Evolutionary conservation across 768 basidiomycete genomes (phyloP).

Genomic region (Collybia sordida): DNA sequence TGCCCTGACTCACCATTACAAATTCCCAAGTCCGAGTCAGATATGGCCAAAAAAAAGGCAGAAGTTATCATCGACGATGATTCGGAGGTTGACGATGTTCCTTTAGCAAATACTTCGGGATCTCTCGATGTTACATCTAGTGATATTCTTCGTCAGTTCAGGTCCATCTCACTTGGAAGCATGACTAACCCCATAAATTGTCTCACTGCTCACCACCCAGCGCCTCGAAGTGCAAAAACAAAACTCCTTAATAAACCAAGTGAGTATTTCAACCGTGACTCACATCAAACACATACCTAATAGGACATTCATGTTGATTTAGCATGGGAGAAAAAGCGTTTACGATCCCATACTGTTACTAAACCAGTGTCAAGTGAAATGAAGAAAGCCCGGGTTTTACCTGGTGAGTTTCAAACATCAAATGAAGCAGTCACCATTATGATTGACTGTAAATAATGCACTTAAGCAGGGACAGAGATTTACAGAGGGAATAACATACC

Average conservation of each 20-base stretch:
- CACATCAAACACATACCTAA: background rate
- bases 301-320: background rate
- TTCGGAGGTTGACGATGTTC: too few species aligned
- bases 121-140: background rate
- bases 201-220: too few species aligned
- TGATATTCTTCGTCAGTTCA: background rate
- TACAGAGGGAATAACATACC: too few species aligned
- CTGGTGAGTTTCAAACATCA: background rate
- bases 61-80: constrained; percentile 1
- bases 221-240: background rate
- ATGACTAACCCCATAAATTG: background rate
- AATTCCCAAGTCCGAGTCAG: background rate
- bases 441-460: too few species aligned
- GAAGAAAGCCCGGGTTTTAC: too few species aligned
- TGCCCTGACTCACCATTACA: background rate
- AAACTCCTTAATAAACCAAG: constrained; percentile 1
- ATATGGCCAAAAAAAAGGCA: background rate
- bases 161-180: background rate
- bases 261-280: background rate
- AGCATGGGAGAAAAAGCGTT: background rate
- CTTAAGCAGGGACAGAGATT: too few species aligned
- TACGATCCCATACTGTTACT: background rate
- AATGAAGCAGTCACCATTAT: too few species aligned
- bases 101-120: background rate
- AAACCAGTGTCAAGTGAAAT: background rate